Conservation (phyloP, 2,329 filamentous ascomycete genomes). For the Colletotrichum caudatum region DNA sequence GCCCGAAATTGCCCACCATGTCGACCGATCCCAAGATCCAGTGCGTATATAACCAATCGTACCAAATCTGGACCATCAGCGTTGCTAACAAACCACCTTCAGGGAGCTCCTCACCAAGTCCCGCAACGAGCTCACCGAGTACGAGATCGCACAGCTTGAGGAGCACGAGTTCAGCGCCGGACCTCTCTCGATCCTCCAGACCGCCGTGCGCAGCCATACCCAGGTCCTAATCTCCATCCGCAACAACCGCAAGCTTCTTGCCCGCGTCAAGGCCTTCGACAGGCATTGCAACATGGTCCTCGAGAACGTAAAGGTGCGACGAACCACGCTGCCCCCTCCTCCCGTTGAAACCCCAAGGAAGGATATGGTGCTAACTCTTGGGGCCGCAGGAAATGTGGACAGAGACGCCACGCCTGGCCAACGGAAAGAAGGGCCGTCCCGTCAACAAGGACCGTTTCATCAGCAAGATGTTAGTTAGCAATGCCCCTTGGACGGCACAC, state of each 20-base stretch:
- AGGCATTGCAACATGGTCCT: slow-evolving; percentile 99
- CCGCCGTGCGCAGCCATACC: slow-evolving; percentile 91
- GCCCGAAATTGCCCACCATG: slow-evolving; percentile 41
- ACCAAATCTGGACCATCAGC: slow-evolving; percentile 8
- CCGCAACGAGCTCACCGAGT: slow-evolving; percentile 91
- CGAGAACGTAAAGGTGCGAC: slow-evolving; percentile 76
- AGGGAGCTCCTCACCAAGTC: slow-evolving; percentile 92
- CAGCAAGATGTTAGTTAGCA: slow-evolving; percentile 86
- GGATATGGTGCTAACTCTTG: slow-evolving; percentile 13
- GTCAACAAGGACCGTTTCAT: slow-evolving; percentile 99
- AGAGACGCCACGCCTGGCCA: slow-evolving; percentile 84
- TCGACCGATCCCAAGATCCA: slow-evolving; percentile 76
- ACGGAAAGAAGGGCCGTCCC: slow-evolving; percentile 87
- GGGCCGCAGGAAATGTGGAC: slow-evolving; percentile 89
- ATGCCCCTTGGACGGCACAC: slow-evolving; percentile 14
- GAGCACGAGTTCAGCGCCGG: slow-evolving; percentile 68
- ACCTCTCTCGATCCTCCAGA: slow-evolving; percentile 90
- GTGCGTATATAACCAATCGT: slow-evolving; percentile 58
- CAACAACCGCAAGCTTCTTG: slow-evolving; percentile 97
- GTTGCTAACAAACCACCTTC: slow-evolving; percentile 48
- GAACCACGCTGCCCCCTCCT: not conserved
- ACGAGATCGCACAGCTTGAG: slow-evolving; percentile 82
- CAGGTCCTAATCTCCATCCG: slow-evolving; percentile 98
- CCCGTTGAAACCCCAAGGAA: not conserved
- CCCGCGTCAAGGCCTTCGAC: slow-evolving; percentile 98